Evolutionary conservation across 169 alveolate species (phyloP).

Genomic region (Plasmodium berghei): DNA sequence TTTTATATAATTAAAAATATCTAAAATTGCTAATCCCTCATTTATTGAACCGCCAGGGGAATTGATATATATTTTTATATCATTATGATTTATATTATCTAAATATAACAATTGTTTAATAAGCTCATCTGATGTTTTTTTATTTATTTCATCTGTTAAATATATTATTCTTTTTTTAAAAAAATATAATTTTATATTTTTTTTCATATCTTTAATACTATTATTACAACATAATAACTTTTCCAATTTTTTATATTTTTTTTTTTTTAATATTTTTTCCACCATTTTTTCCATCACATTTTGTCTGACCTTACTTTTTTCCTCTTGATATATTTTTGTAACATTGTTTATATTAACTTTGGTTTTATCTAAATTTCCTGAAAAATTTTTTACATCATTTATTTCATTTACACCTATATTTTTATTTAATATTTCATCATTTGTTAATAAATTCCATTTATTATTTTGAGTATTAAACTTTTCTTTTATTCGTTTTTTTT

Average conservation of each 20-base stretch:
- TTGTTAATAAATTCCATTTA: neutral
- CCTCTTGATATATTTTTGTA: neutral
- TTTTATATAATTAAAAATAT: slow-evolving; percentile 85
- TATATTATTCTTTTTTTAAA: slow-evolving; percentile 79
- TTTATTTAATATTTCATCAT: neutral
- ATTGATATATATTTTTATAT: slow-evolving; percentile 87
- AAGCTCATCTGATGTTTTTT: slow-evolving; percentile 84
- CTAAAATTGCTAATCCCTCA: slow-evolving; percentile 89
- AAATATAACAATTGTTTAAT: slow-evolving; percentile 85
- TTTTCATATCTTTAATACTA: slow-evolving; percentile 56
- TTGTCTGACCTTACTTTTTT: neutral
- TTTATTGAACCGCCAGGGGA: slow-evolving; percentile 92
- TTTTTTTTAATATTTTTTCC: slow-evolving; percentile 3
- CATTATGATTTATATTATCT: slow-evolving; percentile 83
- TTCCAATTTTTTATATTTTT: slow-evolving; percentile 20
- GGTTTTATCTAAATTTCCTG: neutral
- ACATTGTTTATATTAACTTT: neutral
- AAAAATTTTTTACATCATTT: neutral
- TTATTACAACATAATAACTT: slow-evolving; percentile 1
- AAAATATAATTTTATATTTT: slow-evolving; percentile 44
- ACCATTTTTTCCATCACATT: neutral
- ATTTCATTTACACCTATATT: neutral
- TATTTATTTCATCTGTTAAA: slow-evolving; percentile 84
- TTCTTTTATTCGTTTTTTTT: slow-evolving; percentile 3
- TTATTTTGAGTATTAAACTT: neutral